Conservation (phyloP, 202 grass and related monocot species). For the Schoenoplectus triqueter region DNA sequence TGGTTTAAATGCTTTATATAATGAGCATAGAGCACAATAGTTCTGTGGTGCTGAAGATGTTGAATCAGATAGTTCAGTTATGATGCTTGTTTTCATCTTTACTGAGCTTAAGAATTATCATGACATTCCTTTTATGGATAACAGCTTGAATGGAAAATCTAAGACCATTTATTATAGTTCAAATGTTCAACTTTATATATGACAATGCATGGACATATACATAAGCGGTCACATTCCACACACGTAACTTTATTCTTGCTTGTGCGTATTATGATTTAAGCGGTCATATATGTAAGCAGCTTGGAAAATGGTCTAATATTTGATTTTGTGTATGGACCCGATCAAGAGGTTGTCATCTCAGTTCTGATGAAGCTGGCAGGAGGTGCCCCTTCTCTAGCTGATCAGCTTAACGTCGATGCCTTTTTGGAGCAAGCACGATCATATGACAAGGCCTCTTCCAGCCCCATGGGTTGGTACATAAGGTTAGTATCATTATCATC, state of each 20-base stretch:
- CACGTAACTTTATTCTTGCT: too few species aligned
- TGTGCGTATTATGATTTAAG: neutral
- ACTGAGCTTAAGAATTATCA: neutral
- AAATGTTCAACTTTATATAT: neutral
- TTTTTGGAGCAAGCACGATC: conserved; percentile 99
- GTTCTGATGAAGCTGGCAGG: conserved; percentile 96
- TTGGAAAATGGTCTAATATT: conserved; percentile 2
- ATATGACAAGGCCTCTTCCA: conserved; percentile 86
- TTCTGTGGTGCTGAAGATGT: neutral
- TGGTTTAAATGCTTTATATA: neutral
- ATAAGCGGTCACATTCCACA: neutral
- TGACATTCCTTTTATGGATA: neutral
- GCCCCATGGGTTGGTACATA: conserved; percentile 87
- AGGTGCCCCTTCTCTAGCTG: conserved; percentile 79
- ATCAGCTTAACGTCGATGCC: conserved; percentile 83
- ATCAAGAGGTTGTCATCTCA: conserved; percentile 95
- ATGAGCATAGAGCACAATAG: neutral
- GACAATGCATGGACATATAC: neutral
- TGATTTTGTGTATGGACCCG: conserved; percentile 39
- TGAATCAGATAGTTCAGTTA: neutral
- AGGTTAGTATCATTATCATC: conserved; percentile 46
- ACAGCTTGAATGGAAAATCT: neutral
- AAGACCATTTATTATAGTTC: neutral
- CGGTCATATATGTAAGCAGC: too few species aligned
- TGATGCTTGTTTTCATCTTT: neutral